Conservation (phyloP, 345 rosid species). For the Excoecaria cochinchinensis region DNA sequence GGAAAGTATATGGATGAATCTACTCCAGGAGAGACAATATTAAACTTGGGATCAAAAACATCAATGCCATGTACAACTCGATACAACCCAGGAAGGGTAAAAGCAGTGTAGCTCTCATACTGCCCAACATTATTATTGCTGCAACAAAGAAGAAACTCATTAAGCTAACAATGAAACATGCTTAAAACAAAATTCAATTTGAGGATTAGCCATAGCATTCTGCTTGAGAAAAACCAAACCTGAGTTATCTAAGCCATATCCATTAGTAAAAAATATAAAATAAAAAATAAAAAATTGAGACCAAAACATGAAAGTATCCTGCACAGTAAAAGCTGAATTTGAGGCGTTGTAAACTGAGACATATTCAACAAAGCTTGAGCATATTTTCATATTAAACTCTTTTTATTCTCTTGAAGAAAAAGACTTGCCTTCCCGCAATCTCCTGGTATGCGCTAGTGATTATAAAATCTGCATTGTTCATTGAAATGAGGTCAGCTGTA, state of each 20-base stretch:
- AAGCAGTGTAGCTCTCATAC: conserved; percentile 89
- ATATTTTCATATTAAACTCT: not conserved
- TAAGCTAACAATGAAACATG: conserved; percentile 8
- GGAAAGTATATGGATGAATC: conserved; percentile 95
- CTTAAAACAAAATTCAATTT: no score
- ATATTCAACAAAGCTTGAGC: not conserved
- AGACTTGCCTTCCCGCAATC: conserved; percentile 94
- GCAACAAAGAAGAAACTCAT: conserved; percentile 18
- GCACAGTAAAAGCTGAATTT: no score
- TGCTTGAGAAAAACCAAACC: no score
- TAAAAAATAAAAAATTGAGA: no score
- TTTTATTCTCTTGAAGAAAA: not conserved
- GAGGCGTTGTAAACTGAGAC: not conserved
- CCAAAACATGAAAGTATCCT: no score
- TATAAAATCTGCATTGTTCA: conserved; percentile 96
- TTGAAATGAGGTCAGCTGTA: conserved; percentile 93
- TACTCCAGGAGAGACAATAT: conserved; percentile 95
- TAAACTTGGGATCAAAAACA: conserved; percentile 98
- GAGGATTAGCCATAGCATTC: no score
- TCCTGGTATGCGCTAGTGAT: conserved; percentile 99
- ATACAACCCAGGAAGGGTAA: conserved; percentile 91
- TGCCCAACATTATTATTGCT: conserved; percentile 98
- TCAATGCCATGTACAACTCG: conserved; percentile 95
- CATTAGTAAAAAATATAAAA: no score
- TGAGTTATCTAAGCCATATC: no score